Conservation (phyloP, 73 alveolate genomes). For the Paramecium caudatum region DNA sequence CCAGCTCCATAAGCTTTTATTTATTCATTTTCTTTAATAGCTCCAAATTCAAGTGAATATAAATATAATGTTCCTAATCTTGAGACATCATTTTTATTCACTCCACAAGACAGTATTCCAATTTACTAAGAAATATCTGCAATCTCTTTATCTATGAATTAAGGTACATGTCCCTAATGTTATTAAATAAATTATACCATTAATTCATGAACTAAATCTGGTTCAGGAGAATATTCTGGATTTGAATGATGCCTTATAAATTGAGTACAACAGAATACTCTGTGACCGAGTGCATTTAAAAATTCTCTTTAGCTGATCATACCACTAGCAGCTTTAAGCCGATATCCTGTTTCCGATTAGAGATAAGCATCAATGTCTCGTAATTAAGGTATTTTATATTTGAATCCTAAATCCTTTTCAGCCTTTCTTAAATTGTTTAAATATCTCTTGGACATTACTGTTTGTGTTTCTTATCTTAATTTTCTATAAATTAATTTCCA, state of each 20-base stretch:
- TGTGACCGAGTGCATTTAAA: slow-evolving; percentile 91
- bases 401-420: slow-evolving; percentile 64
- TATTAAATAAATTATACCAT: slow-evolving; percentile 40
- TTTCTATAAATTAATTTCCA: slow-evolving; percentile 76
- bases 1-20: slow-evolving; percentile 85
- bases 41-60: slow-evolving; percentile 84
- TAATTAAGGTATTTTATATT: slow-evolving; percentile 82
- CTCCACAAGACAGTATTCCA: slow-evolving; percentile 84
- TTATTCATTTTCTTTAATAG: slow-evolving; percentile 73
- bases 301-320: slow-evolving; percentile 86
- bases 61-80: slow-evolving; percentile 81
- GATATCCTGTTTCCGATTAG: slow-evolving; percentile 83
- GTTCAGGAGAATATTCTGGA: slow-evolving; percentile 82
- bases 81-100: slow-evolving; percentile 76
- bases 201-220: slow-evolving; percentile 81
- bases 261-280: slow-evolving; percentile 88
- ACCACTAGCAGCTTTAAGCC: slow-evolving; percentile 89
- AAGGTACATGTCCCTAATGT: slow-evolving; percentile 86
- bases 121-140: slow-evolving; percentile 87
- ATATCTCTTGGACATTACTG: slow-evolving; percentile 68
- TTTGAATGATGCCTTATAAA: slow-evolving; percentile 84
- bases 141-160: slow-evolving; percentile 82
- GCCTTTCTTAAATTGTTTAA: slow-evolving; percentile 7
- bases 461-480: slow-evolving; percentile 50
- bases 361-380: slow-evolving; percentile 82